A percentile compares a stretch with the other conserved stretches of the same genome.
Evolutionary conservation across 2,329 filamentous ascomycete species (phyloP).

Genomic region (Penicillium digitatum): DNA sequence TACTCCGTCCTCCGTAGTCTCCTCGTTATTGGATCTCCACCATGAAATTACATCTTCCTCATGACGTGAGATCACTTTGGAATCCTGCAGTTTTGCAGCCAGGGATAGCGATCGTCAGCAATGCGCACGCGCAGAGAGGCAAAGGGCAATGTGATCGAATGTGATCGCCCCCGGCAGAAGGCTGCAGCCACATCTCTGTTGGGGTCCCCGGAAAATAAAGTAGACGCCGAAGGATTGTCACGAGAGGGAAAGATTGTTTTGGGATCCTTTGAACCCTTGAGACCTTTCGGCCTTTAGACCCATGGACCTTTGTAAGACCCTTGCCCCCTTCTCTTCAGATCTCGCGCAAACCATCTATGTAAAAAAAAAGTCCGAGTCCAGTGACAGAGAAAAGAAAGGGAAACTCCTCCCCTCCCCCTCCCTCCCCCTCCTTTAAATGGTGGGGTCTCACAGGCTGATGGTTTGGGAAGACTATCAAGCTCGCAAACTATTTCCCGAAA

Average conservation of each 20-base stretch:
- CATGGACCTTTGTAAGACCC: neutral
- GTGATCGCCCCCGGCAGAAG: conserved; percentile 14
- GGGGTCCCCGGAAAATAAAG: conserved; percentile 21
- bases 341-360: neutral
- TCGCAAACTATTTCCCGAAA: conserved; percentile 1
- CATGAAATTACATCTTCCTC: neutral
- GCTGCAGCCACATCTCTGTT: conserved; percentile 31
- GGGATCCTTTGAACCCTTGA: neutral
- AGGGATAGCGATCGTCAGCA: conserved; percentile 21
- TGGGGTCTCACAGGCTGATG: conserved; percentile 9
- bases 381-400: neutral
- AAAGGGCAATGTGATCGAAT: conserved; percentile 15
- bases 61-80: conserved; percentile 13
- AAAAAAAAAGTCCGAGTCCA: neutral
- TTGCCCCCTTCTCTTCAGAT: neutral
- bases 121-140: conserved; percentile 16
- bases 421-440: no score
- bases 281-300: no score
- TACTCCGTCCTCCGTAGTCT: no score
- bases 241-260: no score
- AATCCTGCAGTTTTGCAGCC: conserved; percentile 17
- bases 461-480: conserved; percentile 2
- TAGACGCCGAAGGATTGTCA: conserved; percentile 4
- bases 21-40: no score
- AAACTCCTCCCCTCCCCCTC: no score